Percentiles rank a stretch among this genome's conserved stretches.
Evolutionary conservation across 2,329 filamentous ascomycete genomes (phyloP).

Genomic region (Gliomastix tumulicola): DNA sequence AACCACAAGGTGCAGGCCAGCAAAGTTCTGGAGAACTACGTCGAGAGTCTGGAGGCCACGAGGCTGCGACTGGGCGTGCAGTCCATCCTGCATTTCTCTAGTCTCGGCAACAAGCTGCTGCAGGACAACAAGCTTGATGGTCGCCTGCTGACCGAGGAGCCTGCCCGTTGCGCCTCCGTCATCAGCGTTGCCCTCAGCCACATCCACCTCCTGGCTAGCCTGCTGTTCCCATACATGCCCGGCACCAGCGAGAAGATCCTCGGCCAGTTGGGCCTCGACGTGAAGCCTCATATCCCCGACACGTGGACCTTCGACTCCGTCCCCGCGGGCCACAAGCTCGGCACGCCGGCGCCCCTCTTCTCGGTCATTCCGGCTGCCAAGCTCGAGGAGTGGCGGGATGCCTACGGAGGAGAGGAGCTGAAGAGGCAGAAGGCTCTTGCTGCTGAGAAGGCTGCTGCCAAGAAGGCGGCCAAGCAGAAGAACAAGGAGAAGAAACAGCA

Average conservation of each 20-base stretch:
- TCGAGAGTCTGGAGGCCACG: slow-evolving; percentile 61
- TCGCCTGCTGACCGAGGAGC: slow-evolving; percentile 45
- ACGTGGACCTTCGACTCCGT: slow-evolving; percentile 57
- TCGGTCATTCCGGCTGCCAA: slow-evolving; percentile 76
- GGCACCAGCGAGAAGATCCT: slow-evolving; percentile 70
- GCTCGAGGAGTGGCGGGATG: slow-evolving; percentile 74
- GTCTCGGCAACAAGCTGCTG: slow-evolving; percentile 41
- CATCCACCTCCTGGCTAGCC: slow-evolving; percentile 70
- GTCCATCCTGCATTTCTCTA: slow-evolving; percentile 61
- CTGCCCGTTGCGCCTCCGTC: slow-evolving; percentile 47
- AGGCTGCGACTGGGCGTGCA: slow-evolving; percentile 62
- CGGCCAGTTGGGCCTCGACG: slow-evolving; percentile 56
- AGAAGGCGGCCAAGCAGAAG: slow-evolving; percentile 41
- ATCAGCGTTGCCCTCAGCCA: slow-evolving; percentile 79
- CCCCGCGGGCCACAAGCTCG: slow-evolving; percentile 71
- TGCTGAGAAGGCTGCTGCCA: slow-evolving; percentile 40
- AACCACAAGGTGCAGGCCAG: slow-evolving; percentile 50
- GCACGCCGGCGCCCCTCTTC: slow-evolving; percentile 73
- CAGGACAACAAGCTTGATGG: slow-evolving; percentile 49
- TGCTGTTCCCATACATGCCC: slow-evolving; percentile 82
- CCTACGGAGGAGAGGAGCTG: slow-evolving; percentile 59
- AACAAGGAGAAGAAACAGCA: slow-evolving; percentile 42
- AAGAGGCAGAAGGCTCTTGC: slow-evolving; percentile 63
- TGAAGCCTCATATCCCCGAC: slow-evolving; percentile 45
- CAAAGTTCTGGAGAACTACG: slow-evolving; percentile 60